Base-by-base conservation (phyloP, 495 filamentous ascomycete genomes). In the Lasiosphaeria ovina region DNA sequence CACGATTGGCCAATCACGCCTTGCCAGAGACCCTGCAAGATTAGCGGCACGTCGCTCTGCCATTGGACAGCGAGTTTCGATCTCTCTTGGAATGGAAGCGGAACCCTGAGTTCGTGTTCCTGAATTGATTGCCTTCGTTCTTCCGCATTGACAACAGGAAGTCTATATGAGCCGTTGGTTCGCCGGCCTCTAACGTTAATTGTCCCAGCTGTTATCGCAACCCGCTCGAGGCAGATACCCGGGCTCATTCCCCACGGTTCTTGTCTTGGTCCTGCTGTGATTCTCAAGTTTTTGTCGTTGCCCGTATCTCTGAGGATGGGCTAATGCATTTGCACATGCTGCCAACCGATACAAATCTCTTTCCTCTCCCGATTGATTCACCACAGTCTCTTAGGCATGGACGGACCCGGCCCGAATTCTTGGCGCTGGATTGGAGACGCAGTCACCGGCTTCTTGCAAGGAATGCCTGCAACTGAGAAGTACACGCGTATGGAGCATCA, bases 1-100 rank as follows among this genome's bases (percentile, higher is more conserved):
- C 55, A 14, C 48, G 38, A 63, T 69, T 66, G 66, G 60, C 64
- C 61, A 67, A 69, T 66, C 66, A 59, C 11, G 8, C 3, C 17
- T 11, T n/a, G 6, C n/a, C 32, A 2, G 5, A 45, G 40, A 17
- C 35, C 49, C 38, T 59, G 66, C 60, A 54, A 57, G 54, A 59
- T 51, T 54, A 58, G 51, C 47, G 57, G 42, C 34, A 40, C 6
- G 38, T 42, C 47, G 9, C 33, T 31, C 10, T 40, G n/a, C 55
- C 17, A 68, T 68, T 68, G 66, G 66, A 16, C 32, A n/a, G 17
- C 17, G 49, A 40, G 17, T 50, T 56, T 33, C 42, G 54, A 56
- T 44, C 33, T 42, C 42, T 55, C 45, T 50, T 31, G 48, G 35
- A 42, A n/a, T 24, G 35, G 48, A 35, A 49, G 35, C n/a, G 44